Conservation (phyloP, 768 basidiomycete species). For the Agaricus subrufescens region DNA sequence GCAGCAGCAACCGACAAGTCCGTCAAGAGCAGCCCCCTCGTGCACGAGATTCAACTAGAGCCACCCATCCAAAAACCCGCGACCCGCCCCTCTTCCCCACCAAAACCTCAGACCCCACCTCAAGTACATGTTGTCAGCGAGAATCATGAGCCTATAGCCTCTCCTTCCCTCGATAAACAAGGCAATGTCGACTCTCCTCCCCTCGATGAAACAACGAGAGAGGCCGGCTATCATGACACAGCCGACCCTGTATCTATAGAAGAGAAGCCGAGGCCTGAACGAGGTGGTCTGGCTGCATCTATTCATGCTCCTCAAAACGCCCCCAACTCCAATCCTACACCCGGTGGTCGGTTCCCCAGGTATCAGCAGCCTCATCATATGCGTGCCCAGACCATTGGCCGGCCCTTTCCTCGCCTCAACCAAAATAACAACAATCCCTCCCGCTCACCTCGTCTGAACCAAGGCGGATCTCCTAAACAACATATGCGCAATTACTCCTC, state of each 20-base stretch:
- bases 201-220: not conserved
- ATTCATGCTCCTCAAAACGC: slow-evolving; percentile 49
- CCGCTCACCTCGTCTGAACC: slow-evolving; percentile 38
- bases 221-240: too few relatives aligned
- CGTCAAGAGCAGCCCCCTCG: not conserved
- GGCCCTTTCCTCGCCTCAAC: slow-evolving; percentile 27
- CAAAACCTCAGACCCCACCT: not conserved
- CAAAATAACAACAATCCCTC: slow-evolving; percentile 19
- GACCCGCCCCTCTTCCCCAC: slow-evolving; percentile 1
- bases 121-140: not conserved
- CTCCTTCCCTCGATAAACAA: not conserved
- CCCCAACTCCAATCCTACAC: slow-evolving; percentile 35
- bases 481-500: slow-evolving; percentile 66
- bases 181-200: not conserved
- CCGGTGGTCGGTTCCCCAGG: slow-evolving; percentile 20
- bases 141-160: not conserved
- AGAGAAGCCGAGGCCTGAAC: slow-evolving; percentile 4
- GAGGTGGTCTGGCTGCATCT: slow-evolving; percentile 36
- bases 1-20: not conserved
- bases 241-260: slow-evolving; percentile 17
- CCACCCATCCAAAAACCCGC: not conserved
- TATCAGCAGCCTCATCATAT: slow-evolving; percentile 36
- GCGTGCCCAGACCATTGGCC: slow-evolving; percentile 55
- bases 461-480: slow-evolving; percentile 35
- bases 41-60: too few relatives aligned